Evolutionary conservation across 345 rosid species (phyloP).

Genomic region (Syzygium oleosum): DNA sequence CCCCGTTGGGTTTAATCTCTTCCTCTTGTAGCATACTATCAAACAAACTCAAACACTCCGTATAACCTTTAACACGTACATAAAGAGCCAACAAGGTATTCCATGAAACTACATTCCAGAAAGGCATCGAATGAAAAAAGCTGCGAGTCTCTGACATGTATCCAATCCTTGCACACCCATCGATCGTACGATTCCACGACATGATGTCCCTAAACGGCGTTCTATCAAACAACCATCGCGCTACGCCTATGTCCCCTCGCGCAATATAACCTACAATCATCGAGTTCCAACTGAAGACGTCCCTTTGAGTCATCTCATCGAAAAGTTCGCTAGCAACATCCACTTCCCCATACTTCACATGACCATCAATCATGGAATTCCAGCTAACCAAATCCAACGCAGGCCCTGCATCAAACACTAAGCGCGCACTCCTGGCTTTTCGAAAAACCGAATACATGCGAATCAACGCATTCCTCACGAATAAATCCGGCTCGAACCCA

Average conservation of each 20-base stretch:
- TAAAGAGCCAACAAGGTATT: slow-evolving; percentile 31
- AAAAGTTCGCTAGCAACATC: slow-evolving; percentile 1
- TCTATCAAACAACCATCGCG: slow-evolving; percentile 30
- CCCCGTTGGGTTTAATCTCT: slow-evolving; percentile 32
- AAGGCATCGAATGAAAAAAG: slow-evolving; percentile 12
- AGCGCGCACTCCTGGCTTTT: slow-evolving; percentile 15
- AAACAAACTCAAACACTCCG: slow-evolving; percentile 36
- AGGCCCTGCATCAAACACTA: slow-evolving; percentile 34
- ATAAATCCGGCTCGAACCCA: slow-evolving; percentile 23
- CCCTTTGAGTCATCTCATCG: slow-evolving; percentile 1
- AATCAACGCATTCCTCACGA: slow-evolving; percentile 17
- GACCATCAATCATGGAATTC: slow-evolving; percentile 47
- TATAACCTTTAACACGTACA: slow-evolving; percentile 35
- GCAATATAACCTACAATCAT: slow-evolving; percentile 29
- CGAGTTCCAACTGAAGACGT: not conserved
- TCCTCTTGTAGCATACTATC: slow-evolving; percentile 28
- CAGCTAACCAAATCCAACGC: slow-evolving; percentile 40
- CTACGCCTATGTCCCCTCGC: slow-evolving; percentile 30
- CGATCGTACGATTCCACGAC: slow-evolving; percentile 51
- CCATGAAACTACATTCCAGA: slow-evolving; percentile 20
- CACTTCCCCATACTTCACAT: slow-evolving; percentile 26
- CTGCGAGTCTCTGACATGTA: slow-evolving; percentile 10
- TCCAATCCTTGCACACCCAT: slow-evolving; percentile 49
- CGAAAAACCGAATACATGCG: slow-evolving; percentile 27
- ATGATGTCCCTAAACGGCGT: slow-evolving; percentile 30